These are phyloP conservation scores for Globisporangium parvum DNA, from an alignment of 352 stramenopile species.

Conservation along the genomic window DNA sequence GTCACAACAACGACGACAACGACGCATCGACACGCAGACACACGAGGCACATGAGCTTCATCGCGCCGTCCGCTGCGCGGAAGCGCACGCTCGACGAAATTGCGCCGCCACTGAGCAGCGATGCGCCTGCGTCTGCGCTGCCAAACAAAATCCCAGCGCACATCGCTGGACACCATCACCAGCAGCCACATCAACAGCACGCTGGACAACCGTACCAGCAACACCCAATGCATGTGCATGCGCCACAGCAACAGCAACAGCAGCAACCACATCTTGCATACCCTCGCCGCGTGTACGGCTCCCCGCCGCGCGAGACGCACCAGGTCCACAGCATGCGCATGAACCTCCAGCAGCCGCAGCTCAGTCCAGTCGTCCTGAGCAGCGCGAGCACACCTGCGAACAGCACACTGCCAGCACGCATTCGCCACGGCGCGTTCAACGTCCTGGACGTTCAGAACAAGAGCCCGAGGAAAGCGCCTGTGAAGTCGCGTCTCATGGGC, in stretches of 20 bases:
- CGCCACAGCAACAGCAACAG: neutral
- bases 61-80: slow-evolving; percentile 1
- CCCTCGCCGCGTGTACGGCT: slow-evolving; percentile 1
- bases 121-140: neutral
- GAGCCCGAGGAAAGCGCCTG: slow-evolving; percentile 8
- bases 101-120: slow-evolving; percentile 7
- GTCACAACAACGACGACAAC: neutral
- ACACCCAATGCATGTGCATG: neutral
- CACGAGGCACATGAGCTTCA: slow-evolving; percentile 5
- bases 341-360: slow-evolving; percentile 1
- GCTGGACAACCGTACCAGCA: no score
- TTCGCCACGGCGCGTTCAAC: neutral
- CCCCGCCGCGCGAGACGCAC: neutral
- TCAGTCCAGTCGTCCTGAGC: neutral
- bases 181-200: neutral
- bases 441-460: slow-evolving; percentile 13
- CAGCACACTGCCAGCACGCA: neutral
- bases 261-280: neutral
- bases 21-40: no score
- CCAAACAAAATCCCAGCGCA: slow-evolving; percentile 4
- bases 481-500: slow-evolving; percentile 5
- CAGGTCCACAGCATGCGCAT: slow-evolving; percentile 4
- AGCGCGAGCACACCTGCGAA: slow-evolving; percentile 5
- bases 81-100: slow-evolving; percentile 15
- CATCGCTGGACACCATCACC: neutral